These are phyloP conservation scores for Penicillium paxilli DNA, from an alignment of 495 filamentous ascomycete genomes.

Conservation along the genomic window DNA sequence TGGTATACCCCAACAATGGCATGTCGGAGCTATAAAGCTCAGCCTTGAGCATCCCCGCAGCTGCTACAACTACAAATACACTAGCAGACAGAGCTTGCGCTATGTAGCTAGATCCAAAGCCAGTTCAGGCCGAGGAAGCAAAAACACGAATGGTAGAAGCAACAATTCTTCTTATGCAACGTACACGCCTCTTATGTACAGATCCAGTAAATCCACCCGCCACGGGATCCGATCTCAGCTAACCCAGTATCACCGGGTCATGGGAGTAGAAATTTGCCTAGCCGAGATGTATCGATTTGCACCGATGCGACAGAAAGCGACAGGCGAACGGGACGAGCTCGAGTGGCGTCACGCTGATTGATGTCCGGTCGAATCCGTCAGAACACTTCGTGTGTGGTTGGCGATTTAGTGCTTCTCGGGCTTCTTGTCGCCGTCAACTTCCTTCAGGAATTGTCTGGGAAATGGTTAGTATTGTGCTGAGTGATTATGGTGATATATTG, in stretches of 20 bases:
- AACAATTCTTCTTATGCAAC: slow-evolving; percentile 36
- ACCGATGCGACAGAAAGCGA: slow-evolving; percentile 11
- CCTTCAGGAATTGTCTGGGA: slow-evolving; percentile 81
- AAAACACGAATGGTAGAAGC: slow-evolving; percentile 11
- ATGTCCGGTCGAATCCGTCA: slow-evolving; percentile 16
- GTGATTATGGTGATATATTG: not conserved
- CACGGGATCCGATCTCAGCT: slow-evolving; percentile 10
- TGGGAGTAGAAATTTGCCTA: slow-evolving; percentile 4
- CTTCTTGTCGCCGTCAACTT: slow-evolving; percentile 71
- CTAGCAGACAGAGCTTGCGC: not conserved
- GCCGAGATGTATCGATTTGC: slow-evolving; percentile 7
- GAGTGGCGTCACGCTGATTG: slow-evolving; percentile 16
- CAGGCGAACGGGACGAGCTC: slow-evolving; percentile 14
- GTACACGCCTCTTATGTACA: slow-evolving; percentile 50
- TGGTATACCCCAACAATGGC: not conserved
- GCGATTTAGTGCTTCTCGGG: slow-evolving; percentile 56
- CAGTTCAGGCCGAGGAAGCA: no score
- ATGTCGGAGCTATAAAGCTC: not conserved
- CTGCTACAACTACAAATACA: no score
- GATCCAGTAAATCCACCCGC: slow-evolving; percentile 26
- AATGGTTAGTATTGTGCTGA: not conserved
- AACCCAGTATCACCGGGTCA: slow-evolving; percentile 9
- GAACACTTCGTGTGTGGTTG: slow-evolving; percentile 16
- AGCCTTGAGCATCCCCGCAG: not conserved
- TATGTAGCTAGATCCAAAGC: no score